Conservation (phyloP, 495 filamentous ascomycete genomes). For the Aspergillus cavernicola region DNA sequence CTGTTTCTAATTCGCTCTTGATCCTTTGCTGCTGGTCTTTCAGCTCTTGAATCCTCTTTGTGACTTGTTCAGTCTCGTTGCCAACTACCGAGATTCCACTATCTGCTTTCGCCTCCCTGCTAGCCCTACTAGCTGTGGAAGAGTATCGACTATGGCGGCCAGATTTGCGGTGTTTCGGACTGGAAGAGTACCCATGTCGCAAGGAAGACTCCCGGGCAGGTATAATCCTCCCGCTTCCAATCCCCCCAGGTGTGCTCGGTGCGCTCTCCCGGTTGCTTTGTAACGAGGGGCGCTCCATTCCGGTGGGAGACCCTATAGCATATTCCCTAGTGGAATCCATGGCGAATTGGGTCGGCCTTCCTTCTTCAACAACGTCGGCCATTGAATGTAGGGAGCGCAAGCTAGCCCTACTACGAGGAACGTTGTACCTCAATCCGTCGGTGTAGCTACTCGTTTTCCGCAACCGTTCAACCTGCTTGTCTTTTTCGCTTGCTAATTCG, state of each 20-base stretch:
- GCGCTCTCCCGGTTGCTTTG: conserved; percentile 28
- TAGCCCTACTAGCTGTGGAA: conserved; percentile 27
- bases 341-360: conserved; percentile 18
- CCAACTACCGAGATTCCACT: conserved; percentile 31
- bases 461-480: conserved; percentile 30
- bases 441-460: conserved; percentile 37
- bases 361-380: conserved; percentile 43
- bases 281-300: conserved; percentile 23
- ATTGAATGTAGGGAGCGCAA: conserved; percentile 44
- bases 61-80: conserved; percentile 43
- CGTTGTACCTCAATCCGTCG: conserved; percentile 34
- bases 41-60: conserved; percentile 47
- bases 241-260: conserved; percentile 36
- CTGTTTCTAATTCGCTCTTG: conserved; percentile 36
- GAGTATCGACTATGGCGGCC: conserved; percentile 39
- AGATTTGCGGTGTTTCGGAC: conserved; percentile 34
- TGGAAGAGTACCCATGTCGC: conserved; percentile 48
- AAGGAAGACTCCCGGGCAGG: conserved; percentile 67
- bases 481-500: conserved; percentile 35
- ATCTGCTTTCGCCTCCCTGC: conserved; percentile 32
- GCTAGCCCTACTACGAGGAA: conserved; percentile 38
- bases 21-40: conserved; percentile 50
- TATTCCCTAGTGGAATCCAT: conserved; percentile 22
- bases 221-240: conserved; percentile 52
- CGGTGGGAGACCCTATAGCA: conserved; percentile 24